Percentiles rank a stretch among this genome's conserved stretches.
Evolutionary conservation across 148 eudicot species (phyloP).

Genomic region (Nepenthes gracilis): DNA sequence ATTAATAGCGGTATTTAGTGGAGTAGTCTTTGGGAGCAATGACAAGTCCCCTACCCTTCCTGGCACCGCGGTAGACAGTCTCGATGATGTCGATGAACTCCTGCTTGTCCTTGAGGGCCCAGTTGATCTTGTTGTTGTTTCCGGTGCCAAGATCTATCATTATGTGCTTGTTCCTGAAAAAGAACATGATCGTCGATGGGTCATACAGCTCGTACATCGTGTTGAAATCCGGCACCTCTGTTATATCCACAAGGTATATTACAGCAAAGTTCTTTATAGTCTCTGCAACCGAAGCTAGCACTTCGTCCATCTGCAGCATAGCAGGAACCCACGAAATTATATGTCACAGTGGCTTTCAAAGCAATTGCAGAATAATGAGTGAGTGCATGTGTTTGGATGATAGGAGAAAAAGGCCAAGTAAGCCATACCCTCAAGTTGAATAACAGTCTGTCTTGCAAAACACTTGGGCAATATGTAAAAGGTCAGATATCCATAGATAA

Average conservation of each 20-base stretch:
- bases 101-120: background rate
- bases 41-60: background rate
- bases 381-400: too few species aligned
- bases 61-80: conserved; percentile 3
- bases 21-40: conserved; percentile 1
- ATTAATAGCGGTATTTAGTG: conserved; percentile 1
- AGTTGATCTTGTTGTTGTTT: conserved; percentile 2
- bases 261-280: background rate
- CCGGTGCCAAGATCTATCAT: conserved; percentile 2
- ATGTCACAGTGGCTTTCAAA: too few species aligned
- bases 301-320: background rate
- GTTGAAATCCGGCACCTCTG: conserved; percentile 1
- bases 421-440: too few species aligned
- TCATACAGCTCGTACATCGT: conserved; percentile 1
- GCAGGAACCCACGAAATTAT: too few species aligned
- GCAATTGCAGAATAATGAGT: too few species aligned
- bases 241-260: conserved; percentile 1
- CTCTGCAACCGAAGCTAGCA: background rate
- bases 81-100: background rate
- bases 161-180: background rate
- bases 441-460: too few species aligned
- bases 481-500: too few species aligned
- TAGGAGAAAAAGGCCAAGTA: too few species aligned
- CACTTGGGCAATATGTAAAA: too few species aligned
- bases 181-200: background rate